Percentiles rank a stretch among this genome's conserved stretches.
phyloP scores from a whole-genome alignment of 257 asterid genomes.

The Anisodus acutangulus region DNA sequence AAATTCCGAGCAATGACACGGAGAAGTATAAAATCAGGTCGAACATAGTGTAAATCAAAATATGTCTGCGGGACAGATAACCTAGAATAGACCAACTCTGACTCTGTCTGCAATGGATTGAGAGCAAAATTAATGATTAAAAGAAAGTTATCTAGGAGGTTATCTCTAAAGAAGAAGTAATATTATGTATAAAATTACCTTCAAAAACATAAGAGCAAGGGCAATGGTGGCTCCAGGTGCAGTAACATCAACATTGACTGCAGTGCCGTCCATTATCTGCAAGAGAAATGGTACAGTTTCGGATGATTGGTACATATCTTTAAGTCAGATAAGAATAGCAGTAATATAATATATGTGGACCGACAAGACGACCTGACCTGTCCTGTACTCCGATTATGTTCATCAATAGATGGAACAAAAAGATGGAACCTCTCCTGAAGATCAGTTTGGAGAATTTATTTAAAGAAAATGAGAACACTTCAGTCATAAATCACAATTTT shows the following conservation, averaged over 20 bases:
- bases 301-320: constrained; percentile 31
- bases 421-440: constrained; percentile 62
- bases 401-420: constrained; percentile 59
- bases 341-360: not conserved
- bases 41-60: constrained; percentile 86
- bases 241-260: constrained; percentile 85
- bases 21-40: constrained; percentile 95
- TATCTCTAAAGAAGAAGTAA: not conserved
- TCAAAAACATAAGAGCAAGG: constrained; percentile 81
- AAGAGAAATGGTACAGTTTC: constrained; percentile 34
- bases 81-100: constrained; percentile 77
- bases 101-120: constrained; percentile 70
- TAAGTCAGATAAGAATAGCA: not conserved
- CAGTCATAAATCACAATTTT: constrained; percentile 24
- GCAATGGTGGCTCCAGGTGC: constrained; percentile 96
- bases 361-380: constrained; percentile 55
- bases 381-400: constrained; percentile 67
- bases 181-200: constrained; percentile 56
- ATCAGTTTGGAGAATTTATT: constrained; percentile 30
- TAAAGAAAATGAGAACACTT: constrained; percentile 37
- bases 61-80: constrained; percentile 81
- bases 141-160: constrained; percentile 32
- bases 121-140: constrained; percentile 19
- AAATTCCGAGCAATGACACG: constrained; percentile 90
- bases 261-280: constrained; percentile 72